Conservation (phyloP, 2,329 filamentous ascomycete genomes). For the Blumeriella jaapii region DNA sequence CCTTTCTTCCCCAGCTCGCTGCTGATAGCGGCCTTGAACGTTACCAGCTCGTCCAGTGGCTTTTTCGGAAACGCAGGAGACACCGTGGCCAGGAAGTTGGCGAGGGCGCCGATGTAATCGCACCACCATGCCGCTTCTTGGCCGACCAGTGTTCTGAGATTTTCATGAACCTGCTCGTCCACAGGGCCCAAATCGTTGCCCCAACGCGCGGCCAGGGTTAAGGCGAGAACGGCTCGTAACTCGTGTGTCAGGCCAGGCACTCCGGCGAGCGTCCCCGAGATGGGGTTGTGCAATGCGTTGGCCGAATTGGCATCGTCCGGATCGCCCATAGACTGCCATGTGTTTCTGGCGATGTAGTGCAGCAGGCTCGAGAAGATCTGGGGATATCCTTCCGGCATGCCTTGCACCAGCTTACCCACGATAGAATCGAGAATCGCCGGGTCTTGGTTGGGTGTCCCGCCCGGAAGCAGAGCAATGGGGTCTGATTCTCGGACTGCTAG, state of each 20-base stretch:
- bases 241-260: conserved; percentile 65
- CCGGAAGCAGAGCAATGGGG: conserved; percentile 42
- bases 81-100: conserved; percentile 11
- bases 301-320: conserved; percentile 46
- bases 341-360: conserved; percentile 35
- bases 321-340: conserved; percentile 41
- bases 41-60: not conserved
- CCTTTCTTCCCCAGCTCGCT: conserved; percentile 15
- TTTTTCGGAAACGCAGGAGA: conserved; percentile 13
- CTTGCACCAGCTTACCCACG: conserved; percentile 6
- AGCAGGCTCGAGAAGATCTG: conserved; percentile 34
- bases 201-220: conserved; percentile 66
- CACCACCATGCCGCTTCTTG: conserved; percentile 24
- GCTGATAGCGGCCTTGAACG: conserved; percentile 1
- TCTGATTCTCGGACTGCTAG: conserved; percentile 46
- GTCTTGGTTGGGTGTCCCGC: conserved; percentile 7
- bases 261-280: conserved; percentile 50
- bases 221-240: conserved; percentile 56
- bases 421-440: conserved; percentile 30
- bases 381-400: conserved; percentile 18
- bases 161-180: conserved; percentile 28
- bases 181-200: conserved; percentile 45
- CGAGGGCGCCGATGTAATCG: conserved; percentile 23
- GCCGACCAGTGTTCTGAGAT: conserved; percentile 20
- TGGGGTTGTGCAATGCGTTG: conserved; percentile 60